These are phyloP conservation scores for Ostreobium quekettii DNA, from an alignment of 139 green algal species.

Conservation along the genomic window DNA sequence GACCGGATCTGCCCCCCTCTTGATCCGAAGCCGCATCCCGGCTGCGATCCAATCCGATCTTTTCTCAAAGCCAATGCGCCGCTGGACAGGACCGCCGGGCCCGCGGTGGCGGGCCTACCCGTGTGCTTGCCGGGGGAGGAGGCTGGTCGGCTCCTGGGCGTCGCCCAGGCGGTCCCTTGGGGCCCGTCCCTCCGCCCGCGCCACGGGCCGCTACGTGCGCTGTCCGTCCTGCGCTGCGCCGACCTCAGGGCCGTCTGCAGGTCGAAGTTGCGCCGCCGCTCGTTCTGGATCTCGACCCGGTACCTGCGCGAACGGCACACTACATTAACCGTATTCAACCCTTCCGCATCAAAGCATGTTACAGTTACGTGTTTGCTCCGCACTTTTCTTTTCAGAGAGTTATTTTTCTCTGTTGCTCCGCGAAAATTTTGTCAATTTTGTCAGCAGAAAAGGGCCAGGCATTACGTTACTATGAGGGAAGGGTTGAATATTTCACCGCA, in stretches of 20 bases:
- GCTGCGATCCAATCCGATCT: too few relatives aligned
- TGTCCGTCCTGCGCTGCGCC: slow-evolving; percentile 23
- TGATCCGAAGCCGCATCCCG: too few relatives aligned
- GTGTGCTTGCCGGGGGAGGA: neutral
- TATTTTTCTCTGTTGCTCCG: too few relatives aligned
- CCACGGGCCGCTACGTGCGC: slow-evolving; percentile 18
- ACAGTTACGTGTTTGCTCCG: neutral
- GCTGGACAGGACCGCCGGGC: neutral
- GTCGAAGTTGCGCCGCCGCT: slow-evolving; percentile 29
- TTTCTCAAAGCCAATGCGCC: neutral
- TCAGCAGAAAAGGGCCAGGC: too few relatives aligned
- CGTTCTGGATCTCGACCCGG: slow-evolving; percentile 16
- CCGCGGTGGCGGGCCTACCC: slow-evolving; percentile 19
- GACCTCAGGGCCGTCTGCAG: slow-evolving; percentile 28
- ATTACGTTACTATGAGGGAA: too few relatives aligned
- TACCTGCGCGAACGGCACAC: too few relatives aligned
- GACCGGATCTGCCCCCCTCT: too few relatives aligned
- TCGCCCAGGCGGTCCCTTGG: slow-evolving; percentile 10
- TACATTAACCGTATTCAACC: too few relatives aligned
- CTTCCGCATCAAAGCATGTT: neutral
- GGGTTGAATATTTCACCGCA: too few relatives aligned
- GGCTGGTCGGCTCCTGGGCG: slow-evolving; percentile 9
- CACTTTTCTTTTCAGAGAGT: neutral
- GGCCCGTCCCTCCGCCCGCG: slow-evolving; percentile 19
- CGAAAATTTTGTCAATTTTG: too few relatives aligned